phyloP scores from a whole-genome alignment of 2,329 filamentous ascomycete species.

The Aspergillus persii region DNA sequence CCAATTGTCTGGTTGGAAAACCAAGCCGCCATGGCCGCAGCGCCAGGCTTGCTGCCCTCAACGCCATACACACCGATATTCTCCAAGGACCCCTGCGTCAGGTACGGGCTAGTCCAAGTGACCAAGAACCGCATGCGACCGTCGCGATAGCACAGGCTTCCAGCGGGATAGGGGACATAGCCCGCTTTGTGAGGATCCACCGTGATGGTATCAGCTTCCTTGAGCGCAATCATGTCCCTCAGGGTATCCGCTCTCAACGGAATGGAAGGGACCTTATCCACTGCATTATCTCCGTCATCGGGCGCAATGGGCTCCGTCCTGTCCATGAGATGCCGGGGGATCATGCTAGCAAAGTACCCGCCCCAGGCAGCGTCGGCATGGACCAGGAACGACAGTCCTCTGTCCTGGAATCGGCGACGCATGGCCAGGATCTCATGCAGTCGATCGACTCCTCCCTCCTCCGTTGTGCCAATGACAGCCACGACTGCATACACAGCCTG shows the following conservation, averaged over 20 bases:
- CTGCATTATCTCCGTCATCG: not conserved
- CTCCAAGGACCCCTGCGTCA: slow-evolving; percentile 43
- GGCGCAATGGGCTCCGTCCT: too few relatives aligned
- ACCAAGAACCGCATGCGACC: slow-evolving; percentile 42
- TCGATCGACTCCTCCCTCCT: slow-evolving; percentile 49
- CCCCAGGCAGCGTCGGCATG: slow-evolving; percentile 53
- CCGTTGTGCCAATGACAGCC: slow-evolving; percentile 49
- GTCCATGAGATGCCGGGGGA: slow-evolving; percentile 23
- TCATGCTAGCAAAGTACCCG: slow-evolving; percentile 51
- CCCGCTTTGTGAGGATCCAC: slow-evolving; percentile 51
- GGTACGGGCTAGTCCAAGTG: slow-evolving; percentile 30
- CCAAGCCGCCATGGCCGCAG: slow-evolving; percentile 47
- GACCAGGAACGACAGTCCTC: slow-evolving; percentile 47
- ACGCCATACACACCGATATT: slow-evolving; percentile 48
- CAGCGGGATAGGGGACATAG: slow-evolving; percentile 49
- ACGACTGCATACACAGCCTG: slow-evolving; percentile 46
- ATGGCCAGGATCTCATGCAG: slow-evolving; percentile 40
- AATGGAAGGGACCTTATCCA: not conserved
- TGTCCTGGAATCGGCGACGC: slow-evolving; percentile 40
- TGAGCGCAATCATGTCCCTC: slow-evolving; percentile 34
- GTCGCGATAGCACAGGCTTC: slow-evolving; percentile 46
- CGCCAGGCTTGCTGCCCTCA: slow-evolving; percentile 50
- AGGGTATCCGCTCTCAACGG: not conserved
- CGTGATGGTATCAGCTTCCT: slow-evolving; percentile 46
- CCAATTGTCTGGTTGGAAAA: slow-evolving; percentile 47